phyloP scores from a whole-genome alignment of 768 basidiomycete species.

The Pholiota molesta region DNA sequence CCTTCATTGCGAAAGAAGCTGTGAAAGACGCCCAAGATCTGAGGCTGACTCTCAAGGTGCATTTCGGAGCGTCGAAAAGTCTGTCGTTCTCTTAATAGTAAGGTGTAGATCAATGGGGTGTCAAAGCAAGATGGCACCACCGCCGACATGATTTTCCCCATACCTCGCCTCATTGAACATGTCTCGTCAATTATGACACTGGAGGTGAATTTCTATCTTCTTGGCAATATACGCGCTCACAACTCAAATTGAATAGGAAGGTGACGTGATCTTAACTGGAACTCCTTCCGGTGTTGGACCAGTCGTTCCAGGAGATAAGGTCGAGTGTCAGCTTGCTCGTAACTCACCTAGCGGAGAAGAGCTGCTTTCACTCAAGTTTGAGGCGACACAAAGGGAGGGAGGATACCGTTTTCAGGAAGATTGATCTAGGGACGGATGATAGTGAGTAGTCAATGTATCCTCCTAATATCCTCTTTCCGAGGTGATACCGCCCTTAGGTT shows the following conservation, averaged over 20 bases:
- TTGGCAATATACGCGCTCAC: not conserved
- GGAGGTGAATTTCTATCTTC: slow-evolving; percentile 56
- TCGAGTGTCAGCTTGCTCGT: slow-evolving; percentile 1
- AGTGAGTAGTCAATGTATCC: too few species aligned
- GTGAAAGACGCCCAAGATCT: slow-evolving; percentile 78
- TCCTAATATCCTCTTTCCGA: too few species aligned
- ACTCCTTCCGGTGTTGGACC: slow-evolving; percentile 11
- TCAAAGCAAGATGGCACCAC: slow-evolving; percentile 87
- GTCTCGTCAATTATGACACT: slow-evolving; percentile 96
- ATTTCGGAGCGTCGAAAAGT: not conserved
- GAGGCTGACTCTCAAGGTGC: slow-evolving; percentile 73
- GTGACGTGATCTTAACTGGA: slow-evolving; percentile 81
- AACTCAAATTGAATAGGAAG: slow-evolving; percentile 56
- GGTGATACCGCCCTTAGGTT: too few species aligned
- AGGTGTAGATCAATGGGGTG: slow-evolving; percentile 74
- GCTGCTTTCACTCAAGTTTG: slow-evolving; percentile 7
- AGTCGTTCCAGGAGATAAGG: slow-evolving; percentile 4
- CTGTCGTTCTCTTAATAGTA: not conserved
- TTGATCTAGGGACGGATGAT: not conserved
- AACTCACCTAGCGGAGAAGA: slow-evolving; percentile 2
- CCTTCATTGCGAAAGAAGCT: slow-evolving; percentile 77
- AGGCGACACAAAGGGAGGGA: slow-evolving; percentile 6
- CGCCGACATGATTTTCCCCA: slow-evolving; percentile 88
- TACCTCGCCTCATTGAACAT: slow-evolving; percentile 86
- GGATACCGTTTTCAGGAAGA: slow-evolving; percentile 7